phyloP scores from a whole-genome alignment of 805 yeast genomes.

The Cyberlindnera maclurae region DNA sequence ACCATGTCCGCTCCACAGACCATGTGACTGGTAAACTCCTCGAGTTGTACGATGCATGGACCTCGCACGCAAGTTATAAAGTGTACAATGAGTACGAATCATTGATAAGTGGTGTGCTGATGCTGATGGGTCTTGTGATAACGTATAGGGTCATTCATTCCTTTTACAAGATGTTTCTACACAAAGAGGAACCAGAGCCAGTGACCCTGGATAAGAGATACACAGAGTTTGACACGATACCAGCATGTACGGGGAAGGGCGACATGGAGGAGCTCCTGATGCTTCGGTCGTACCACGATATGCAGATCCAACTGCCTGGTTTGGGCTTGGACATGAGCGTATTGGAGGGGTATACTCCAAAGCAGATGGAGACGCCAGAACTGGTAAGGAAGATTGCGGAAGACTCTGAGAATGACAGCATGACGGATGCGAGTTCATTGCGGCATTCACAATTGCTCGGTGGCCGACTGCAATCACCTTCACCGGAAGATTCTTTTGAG shows the following conservation, averaged over 20 bases:
- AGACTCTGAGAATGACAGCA: background rate
- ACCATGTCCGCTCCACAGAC: slow-evolving; percentile 6
- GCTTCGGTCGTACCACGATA: slow-evolving; percentile 3
- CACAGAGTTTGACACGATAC: slow-evolving; percentile 12
- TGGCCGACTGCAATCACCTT: background rate
- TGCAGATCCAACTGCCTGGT: background rate
- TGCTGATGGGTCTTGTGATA: slow-evolving; percentile 2
- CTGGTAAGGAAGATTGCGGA: background rate
- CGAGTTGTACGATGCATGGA: slow-evolving; percentile 1
- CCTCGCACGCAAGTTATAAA: slow-evolving; percentile 6
- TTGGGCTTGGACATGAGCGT: background rate
- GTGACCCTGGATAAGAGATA: slow-evolving; percentile 1
- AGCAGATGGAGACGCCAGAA: background rate
- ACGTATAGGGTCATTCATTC: slow-evolving; percentile 2
- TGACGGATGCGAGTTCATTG: background rate
- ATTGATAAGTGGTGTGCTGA: slow-evolving; percentile 1
- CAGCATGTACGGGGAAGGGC: slow-evolving; percentile 9
- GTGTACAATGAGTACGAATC: slow-evolving; percentile 7
- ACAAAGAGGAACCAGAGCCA: background rate
- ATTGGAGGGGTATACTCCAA: background rate
- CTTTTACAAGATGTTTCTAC: background rate
- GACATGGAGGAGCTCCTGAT: slow-evolving; percentile 10
- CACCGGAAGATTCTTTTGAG: slow-evolving; percentile 20
- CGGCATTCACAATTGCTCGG: background rate
- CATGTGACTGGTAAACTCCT: slow-evolving; percentile 1